Percentiles rank a stretch among this genome's conserved stretches.
Evolutionary conservation across 768 basidiomycete genomes (phyloP).

Genomic region (Russula virescens): DNA sequence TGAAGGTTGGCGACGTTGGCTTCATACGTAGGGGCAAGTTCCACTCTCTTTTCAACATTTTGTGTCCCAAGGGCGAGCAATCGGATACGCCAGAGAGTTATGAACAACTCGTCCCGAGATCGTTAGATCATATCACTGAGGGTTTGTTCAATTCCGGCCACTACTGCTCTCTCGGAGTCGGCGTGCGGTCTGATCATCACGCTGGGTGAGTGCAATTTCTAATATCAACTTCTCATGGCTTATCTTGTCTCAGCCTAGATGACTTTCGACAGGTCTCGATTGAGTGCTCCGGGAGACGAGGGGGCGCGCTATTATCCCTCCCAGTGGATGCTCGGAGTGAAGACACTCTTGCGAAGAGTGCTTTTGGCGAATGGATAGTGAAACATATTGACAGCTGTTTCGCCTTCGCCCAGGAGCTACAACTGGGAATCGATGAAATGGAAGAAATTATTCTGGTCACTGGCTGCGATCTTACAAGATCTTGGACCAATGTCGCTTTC

Average conservation of each 20-base stretch:
- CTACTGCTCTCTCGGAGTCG: neutral
- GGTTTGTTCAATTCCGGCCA: no score
- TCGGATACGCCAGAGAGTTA: neutral
- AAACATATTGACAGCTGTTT: slow-evolving; percentile 1
- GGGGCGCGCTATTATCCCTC: neutral
- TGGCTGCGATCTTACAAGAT: neutral
- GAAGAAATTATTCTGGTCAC: neutral
- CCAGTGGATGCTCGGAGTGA: neutral
- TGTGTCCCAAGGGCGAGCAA: slow-evolving; percentile 3
- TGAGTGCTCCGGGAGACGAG: neutral
- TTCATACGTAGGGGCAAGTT: slow-evolving; percentile 20
- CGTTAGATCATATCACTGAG: no score
- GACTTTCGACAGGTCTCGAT: neutral
- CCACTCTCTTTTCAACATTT: slow-evolving; percentile 21
- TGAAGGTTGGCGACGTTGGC: slow-evolving; percentile 24
- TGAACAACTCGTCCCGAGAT: no score
- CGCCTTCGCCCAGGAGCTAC: neutral
- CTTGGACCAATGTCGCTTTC: neutral
- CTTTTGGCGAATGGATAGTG: neutral
- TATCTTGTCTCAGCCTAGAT: neutral
- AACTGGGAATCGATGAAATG: neutral
- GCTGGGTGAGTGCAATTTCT: neutral
- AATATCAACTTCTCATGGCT: neutral
- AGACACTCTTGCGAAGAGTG: neutral
- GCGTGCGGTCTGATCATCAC: neutral